These are phyloP conservation scores for Huntiella abstrusa DNA, from an alignment of 2,329 filamentous ascomycete genomes.

Conservation along the genomic window DNA sequence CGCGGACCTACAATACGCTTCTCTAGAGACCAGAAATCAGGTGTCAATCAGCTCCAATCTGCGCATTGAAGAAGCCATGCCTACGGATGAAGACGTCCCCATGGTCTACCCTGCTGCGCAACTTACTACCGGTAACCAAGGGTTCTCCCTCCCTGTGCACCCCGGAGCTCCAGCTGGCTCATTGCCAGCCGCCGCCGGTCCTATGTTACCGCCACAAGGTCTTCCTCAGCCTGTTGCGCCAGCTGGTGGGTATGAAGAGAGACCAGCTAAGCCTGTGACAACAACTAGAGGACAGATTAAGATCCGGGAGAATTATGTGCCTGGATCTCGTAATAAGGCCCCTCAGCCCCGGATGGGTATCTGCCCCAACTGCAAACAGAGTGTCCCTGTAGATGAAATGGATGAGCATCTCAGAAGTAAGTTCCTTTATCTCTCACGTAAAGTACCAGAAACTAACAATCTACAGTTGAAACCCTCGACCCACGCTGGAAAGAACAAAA, in stretches of 20 bases:
- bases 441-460: constrained; percentile 19
- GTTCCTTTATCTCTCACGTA: constrained; percentile 14
- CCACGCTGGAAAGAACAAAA: constrained; percentile 93
- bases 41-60: constrained; percentile 66
- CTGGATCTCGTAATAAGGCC: constrained; percentile 52
- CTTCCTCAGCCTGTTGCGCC: constrained; percentile 11
- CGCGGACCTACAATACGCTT: constrained; percentile 82
- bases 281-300: constrained; percentile 60
- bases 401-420: constrained; percentile 80
- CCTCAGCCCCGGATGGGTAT: constrained; percentile 38
- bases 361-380: constrained; percentile 85
- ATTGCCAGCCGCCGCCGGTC: constrained; percentile 19
- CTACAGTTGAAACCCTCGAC: constrained; percentile 67
- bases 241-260: constrained; percentile 34
- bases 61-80: constrained; percentile 89
- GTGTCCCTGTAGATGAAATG: constrained; percentile 71
- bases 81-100: constrained; percentile 42
- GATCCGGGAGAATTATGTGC: constrained; percentile 85
- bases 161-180: constrained; percentile 21
- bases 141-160: constrained; percentile 26
- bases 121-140: constrained; percentile 17
- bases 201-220: neutral
- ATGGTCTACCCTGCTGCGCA: constrained; percentile 19
- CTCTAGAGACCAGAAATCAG: constrained; percentile 83
- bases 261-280: constrained; percentile 49